A percentile compares a stretch with the other conserved stretches of the same genome.
These are phyloP conservation scores for Beta lomatogona DNA, from an alignment of 179 eudicot genomes.

Conservation along the genomic window DNA sequence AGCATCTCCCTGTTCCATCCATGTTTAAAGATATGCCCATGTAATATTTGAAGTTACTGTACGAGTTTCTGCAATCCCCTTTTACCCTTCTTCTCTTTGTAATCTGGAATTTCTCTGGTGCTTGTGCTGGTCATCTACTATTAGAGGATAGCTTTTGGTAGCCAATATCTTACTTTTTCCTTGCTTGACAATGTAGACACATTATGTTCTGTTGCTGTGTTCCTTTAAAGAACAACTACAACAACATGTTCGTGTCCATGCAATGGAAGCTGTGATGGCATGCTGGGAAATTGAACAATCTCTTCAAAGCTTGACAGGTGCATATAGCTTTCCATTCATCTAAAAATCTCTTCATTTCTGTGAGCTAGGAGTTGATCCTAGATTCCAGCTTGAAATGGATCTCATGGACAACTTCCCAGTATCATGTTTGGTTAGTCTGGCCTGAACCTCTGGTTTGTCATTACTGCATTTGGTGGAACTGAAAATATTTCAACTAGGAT, in stretches of 20 bases:
- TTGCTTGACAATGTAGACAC: slow-evolving; percentile 57
- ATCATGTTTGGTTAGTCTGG: slow-evolving; percentile 2
- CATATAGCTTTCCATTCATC: background rate
- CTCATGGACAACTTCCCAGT: background rate
- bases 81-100: background rate
- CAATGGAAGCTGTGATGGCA: slow-evolving; percentile 99
- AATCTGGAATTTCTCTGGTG: background rate
- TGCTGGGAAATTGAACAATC: slow-evolving; percentile 99
- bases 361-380: background rate
- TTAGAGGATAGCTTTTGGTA: background rate
- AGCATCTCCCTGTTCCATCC: background rate
- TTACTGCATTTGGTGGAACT: background rate
- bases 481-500: background rate
- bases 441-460: background rate
- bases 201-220: slow-evolving; percentile 84
- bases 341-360: background rate
- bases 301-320: slow-evolving; percentile 95
- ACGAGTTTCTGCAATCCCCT: background rate
- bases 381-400: background rate
- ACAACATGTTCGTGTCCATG: slow-evolving; percentile 98
- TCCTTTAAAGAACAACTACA: slow-evolving; percentile 95
- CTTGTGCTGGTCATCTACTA: background rate
- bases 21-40: background rate
- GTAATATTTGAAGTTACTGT: background rate
- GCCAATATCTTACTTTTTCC: slow-evolving; percentile 4